A percentile compares a stretch with the other conserved stretches of the same genome.
These are phyloP conservation scores for Boletus fagicola DNA, from an alignment of 768 basidiomycete genomes.

Conservation along the genomic window DNA sequence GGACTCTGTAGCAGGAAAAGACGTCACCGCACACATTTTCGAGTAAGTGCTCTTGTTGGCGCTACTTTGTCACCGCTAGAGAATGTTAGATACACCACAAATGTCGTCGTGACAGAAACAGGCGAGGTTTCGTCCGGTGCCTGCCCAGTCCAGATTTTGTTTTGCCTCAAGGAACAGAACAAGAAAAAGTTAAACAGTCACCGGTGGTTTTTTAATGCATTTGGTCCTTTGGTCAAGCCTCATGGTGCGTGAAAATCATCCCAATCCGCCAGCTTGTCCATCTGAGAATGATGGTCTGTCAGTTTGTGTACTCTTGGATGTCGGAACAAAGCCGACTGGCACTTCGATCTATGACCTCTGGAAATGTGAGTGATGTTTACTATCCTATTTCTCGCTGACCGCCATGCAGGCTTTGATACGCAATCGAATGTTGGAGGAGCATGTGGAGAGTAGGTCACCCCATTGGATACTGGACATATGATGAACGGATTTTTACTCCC, in stretches of 20 bases:
- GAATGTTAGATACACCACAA: conserved; percentile 64
- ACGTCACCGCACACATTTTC: conserved; percentile 91
- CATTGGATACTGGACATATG: background rate
- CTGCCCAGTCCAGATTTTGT: conserved; percentile 83
- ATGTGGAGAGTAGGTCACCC: conserved; percentile 75
- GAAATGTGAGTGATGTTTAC: conserved; percentile 60
- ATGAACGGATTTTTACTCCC: background rate
- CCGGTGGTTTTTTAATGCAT: conserved; percentile 97
- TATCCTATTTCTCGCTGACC: conserved; percentile 3
- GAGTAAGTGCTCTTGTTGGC: conserved; percentile 52
- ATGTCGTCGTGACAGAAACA: conserved; percentile 70
- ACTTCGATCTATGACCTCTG: conserved; percentile 96
- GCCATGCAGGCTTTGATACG: conserved; percentile 62
- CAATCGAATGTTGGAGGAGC: conserved; percentile 88
- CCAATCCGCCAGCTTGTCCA: background rate
- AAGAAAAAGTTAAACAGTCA: conserved; percentile 97
- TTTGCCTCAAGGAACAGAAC: conserved; percentile 94
- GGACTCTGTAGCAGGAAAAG: conserved; percentile 83
- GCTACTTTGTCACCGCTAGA: background rate
- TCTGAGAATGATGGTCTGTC: conserved; percentile 1
- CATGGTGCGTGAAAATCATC: conserved; percentile 51
- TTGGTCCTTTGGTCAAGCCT: conserved; percentile 82
- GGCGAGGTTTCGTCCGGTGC: conserved; percentile 77
- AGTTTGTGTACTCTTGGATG: conserved; percentile 92
- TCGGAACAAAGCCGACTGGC: conserved; percentile 92